phyloP scores from a whole-genome alignment of 805 yeast species.

The Candida succiphila region DNA sequence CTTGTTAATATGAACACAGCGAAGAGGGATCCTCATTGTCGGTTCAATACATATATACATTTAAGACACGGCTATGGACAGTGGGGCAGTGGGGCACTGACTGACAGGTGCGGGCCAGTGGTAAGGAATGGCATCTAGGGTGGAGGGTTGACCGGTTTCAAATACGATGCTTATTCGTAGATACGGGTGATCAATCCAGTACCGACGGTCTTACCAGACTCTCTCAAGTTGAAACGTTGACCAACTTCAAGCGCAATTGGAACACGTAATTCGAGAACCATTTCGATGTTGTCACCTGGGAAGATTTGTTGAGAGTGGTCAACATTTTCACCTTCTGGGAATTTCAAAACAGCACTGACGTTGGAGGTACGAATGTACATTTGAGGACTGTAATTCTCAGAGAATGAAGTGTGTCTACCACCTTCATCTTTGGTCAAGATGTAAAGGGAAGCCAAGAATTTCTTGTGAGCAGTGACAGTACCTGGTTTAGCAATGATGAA shows the following conservation, averaged over 20 bases:
- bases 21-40: too few relatives aligned
- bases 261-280: slow-evolving; percentile 81
- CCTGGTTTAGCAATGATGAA: slow-evolving; percentile 95
- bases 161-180: not conserved
- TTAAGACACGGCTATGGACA: too few relatives aligned
- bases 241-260: slow-evolving; percentile 94
- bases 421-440: slow-evolving; percentile 95
- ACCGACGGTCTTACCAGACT: slow-evolving; percentile 98
- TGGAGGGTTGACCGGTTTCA: not conserved
- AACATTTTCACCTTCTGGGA: slow-evolving; percentile 70
- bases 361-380: slow-evolving; percentile 94
- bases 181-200: slow-evolving; percentile 90
- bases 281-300: slow-evolving; percentile 98
- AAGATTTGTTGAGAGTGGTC: slow-evolving; percentile 86
- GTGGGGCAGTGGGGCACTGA: too few relatives aligned
- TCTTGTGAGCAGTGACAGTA: slow-evolving; percentile 84
- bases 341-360: slow-evolving; percentile 80
- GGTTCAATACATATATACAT: too few relatives aligned
- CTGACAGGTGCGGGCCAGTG: too few relatives aligned
- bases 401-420: slow-evolving; percentile 98
- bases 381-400: slow-evolving; percentile 97
- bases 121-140: too few relatives aligned
- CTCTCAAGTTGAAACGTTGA: slow-evolving; percentile 98
- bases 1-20: too few relatives aligned
- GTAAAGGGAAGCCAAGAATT: slow-evolving; percentile 88